Conservation (phyloP, 2,329 filamentous ascomycete genomes). For the Colletotrichum simmondsii region DNA sequence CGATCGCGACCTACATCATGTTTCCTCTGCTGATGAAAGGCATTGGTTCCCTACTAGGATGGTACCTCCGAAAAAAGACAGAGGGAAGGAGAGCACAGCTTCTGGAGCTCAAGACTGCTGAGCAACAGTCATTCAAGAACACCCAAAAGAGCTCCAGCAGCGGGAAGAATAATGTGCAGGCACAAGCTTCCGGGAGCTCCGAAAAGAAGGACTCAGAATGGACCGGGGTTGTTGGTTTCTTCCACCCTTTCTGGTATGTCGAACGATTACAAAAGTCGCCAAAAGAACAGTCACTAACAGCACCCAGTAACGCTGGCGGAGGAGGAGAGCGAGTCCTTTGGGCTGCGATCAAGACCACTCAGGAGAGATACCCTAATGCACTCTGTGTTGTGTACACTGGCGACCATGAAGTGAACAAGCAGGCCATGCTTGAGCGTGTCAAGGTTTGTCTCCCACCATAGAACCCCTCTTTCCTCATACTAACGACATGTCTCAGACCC, state of each 20-base stretch:
- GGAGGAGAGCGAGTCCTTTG: slow-evolving; percentile 96
- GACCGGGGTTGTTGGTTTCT: slow-evolving; percentile 92
- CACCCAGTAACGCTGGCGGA: slow-evolving; percentile 86
- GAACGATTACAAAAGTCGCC: neutral
- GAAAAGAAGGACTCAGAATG: slow-evolving; percentile 69
- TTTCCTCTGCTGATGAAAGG: slow-evolving; percentile 50
- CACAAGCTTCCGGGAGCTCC: slow-evolving; percentile 18
- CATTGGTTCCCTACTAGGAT: slow-evolving; percentile 63
- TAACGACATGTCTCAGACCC: slow-evolving; percentile 62
- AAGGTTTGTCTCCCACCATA: slow-evolving; percentile 60
- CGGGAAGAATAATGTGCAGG: slow-evolving; percentile 74
- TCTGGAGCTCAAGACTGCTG: slow-evolving; percentile 60
- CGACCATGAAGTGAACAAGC: slow-evolving; percentile 88
- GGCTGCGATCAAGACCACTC: slow-evolving; percentile 92
- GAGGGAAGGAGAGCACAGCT: slow-evolving; percentile 70
- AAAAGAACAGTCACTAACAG: slow-evolving; percentile 23
- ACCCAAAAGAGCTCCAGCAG: slow-evolving; percentile 58
- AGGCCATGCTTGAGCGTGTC: slow-evolving; percentile 80
- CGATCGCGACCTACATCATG: slow-evolving; percentile 44
- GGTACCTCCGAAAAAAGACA: slow-evolving; percentile 71
- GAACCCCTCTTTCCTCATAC: neutral
- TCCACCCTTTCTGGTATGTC: slow-evolving; percentile 93
- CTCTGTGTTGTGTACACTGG: slow-evolving; percentile 96
- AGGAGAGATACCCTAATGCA: slow-evolving; percentile 87
- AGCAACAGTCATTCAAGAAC: slow-evolving; percentile 48